Percentiles rank a stretch among this genome's conserved stretches.
These are phyloP conservation scores for Wickerhamiella slavikovae DNA, from an alignment of 805 yeast species.

Conservation along the genomic window DNA sequence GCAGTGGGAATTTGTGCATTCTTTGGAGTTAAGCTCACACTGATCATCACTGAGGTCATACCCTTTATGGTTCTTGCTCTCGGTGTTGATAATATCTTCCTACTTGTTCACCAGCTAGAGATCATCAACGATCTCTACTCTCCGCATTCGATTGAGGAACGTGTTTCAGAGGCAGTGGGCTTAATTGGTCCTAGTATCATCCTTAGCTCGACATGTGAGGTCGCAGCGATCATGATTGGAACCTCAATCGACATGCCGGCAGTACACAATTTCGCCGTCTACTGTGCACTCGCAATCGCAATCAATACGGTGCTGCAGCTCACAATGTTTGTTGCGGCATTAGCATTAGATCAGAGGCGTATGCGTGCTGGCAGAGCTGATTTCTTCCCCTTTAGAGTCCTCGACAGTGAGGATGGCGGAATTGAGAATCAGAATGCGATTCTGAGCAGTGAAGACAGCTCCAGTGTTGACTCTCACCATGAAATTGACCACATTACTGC, in stretches of 20 bases:
- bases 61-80: constrained; percentile 84
- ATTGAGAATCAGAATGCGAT: too few species aligned
- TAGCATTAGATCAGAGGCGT: constrained; percentile 47
- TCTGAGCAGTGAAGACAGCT: constrained; percentile 4
- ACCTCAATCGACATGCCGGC: constrained; percentile 86
- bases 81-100: constrained; percentile 88
- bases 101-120: constrained; percentile 62
- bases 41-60: constrained; percentile 89
- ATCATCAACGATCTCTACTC: constrained; percentile 28
- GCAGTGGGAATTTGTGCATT: constrained; percentile 66
- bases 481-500: too few species aligned
- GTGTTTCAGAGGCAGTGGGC: constrained; percentile 44
- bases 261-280: constrained; percentile 77
- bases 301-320: constrained; percentile 60
- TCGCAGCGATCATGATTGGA: constrained; percentile 62
- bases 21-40: constrained; percentile 65
- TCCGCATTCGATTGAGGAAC: constrained; percentile 29
- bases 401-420: neutral
- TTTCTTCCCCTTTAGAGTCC: constrained; percentile 32
- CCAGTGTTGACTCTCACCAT: constrained; percentile 4
- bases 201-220: constrained; percentile 56
- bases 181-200: constrained; percentile 76
- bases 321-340: constrained; percentile 57
- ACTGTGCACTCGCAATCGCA: constrained; percentile 70
- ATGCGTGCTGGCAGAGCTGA: constrained; percentile 40